Evolutionary conservation across 768 basidiomycete species (phyloP).

Genomic region (Pisolithus orientalis): DNA sequence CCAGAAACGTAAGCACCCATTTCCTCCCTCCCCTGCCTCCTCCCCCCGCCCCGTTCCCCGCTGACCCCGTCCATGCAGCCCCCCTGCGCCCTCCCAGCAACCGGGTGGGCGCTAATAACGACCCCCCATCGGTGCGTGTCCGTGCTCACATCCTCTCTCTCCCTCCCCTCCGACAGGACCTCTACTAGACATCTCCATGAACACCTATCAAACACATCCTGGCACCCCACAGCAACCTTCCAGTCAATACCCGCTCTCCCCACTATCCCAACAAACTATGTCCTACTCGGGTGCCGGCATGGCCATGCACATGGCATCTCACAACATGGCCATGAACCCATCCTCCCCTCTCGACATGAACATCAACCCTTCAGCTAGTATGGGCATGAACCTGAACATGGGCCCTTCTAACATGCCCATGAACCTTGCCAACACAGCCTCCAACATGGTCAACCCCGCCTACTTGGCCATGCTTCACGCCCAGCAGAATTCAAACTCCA

Average conservation of each 20-base stretch:
- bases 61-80: not conserved
- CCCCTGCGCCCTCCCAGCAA: not conserved
- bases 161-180: not conserved
- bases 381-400: conserved; percentile 2
- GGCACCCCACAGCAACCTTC: conserved; percentile 14
- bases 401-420: conserved; percentile 6
- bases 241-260: conserved; percentile 16
- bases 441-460: conserved; percentile 24
- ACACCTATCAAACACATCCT: conserved; percentile 5
- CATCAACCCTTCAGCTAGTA: not conserved
- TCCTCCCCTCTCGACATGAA: conserved; percentile 1
- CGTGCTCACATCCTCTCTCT: not conserved
- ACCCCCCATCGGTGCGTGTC: conserved; percentile 3
- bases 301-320: conserved; percentile 5
- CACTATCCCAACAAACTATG: conserved; percentile 7
- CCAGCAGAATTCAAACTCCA: conserved; percentile 3
- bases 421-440: conserved; percentile 2
- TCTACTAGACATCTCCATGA: conserved; percentile 4
- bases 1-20: conserved; percentile 11
- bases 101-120: conserved; percentile 10
- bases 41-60: not conserved
- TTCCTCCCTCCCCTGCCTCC: not conserved
- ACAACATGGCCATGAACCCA: conserved; percentile 6
- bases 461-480: conserved; percentile 24
- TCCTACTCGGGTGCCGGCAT: conserved; percentile 14